Evolutionary conservation across 1,284 basidiomycete genomes (phyloP), one percentile per base, ranked within the genome.

Genomic region (Trichosporon ovoides): DNA sequence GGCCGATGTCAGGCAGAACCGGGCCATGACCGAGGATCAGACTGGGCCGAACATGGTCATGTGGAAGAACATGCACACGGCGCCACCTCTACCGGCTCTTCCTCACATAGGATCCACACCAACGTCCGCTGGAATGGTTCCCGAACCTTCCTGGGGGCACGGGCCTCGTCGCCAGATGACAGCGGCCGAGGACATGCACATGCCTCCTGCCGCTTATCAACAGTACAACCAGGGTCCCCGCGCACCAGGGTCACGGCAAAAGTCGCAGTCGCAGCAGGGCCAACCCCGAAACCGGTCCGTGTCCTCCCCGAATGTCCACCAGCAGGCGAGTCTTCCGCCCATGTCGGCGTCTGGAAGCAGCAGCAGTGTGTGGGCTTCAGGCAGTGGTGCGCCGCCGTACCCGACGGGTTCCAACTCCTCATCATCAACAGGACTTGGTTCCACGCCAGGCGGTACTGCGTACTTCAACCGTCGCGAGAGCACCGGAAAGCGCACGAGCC

Each of bases 21-120:
- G 88, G 38, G 85, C 85, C 18, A 81, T 84, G 63, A 87, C 87
- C 12, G 88, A 90, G 69, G 87, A 88, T 69, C 80, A 81, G 55
- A 84, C 83, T 62, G 84, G 86, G 2, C 79, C 83, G 16, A 79
- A 82, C 18, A 85, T 88, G 78, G 78, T 81, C 1, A 84, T 85
- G 62, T 88, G 87, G 87, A 78, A 84, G 65, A 76, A 79, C 43
- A 48, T 48, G 66, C 78, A 78, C 40, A 78, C 80, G 0, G 82
- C 82, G 1, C 85, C 87, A 24, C 83, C 85, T 19, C 79, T 86
- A 40, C 66, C 68, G 3, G 67, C 68, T 7, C 53, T 72, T 35
- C 73, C 73, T n/a, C 67, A 71, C 14, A 56, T 74, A 40, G 59
- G 64, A 2, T 74, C 72, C 1, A 62, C 60, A 13, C 63, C 65